Percentiles rank a stretch among this genome's conserved stretches.
These are phyloP conservation scores for Crithidia sp. DNA, from an alignment of 208 protist species.

Conservation along the genomic window DNA sequence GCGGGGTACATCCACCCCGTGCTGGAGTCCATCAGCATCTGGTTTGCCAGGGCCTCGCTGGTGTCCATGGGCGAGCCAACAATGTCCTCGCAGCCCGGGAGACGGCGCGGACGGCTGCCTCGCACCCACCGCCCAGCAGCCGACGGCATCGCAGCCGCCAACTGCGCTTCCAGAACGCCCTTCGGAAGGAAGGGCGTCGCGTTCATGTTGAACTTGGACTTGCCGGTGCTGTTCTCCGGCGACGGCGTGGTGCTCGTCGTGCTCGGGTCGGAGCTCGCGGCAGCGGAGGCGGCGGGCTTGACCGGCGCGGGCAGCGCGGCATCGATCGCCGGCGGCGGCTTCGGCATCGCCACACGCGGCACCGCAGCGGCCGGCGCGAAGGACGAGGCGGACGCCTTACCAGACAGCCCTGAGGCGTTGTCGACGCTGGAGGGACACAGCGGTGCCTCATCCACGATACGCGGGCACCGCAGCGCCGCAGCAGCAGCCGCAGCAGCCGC, in stretches of 20 bases:
- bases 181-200: slow-evolving; percentile 14
- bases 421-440: background rate
- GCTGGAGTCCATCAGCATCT: slow-evolving; percentile 26
- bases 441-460: slow-evolving; percentile 6
- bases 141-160: slow-evolving; percentile 1
- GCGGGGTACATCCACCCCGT: slow-evolving; percentile 15
- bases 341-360: slow-evolving; percentile 12
- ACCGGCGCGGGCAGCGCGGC: background rate
- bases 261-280: slow-evolving; percentile 1
- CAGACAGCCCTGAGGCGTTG: background rate
- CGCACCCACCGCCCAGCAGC: background rate
- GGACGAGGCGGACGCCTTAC: background rate
- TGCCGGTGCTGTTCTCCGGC: slow-evolving; percentile 22
- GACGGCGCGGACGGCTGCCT: background rate
- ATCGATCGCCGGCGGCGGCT: slow-evolving; percentile 29
- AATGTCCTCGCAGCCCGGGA: slow-evolving; percentile 2
- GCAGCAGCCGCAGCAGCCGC: background rate
- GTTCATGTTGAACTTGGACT: slow-evolving; percentile 27
- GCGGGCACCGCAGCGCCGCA: slow-evolving; percentile 15
- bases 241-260: slow-evolving; percentile 8
- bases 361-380: background rate
- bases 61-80: slow-evolving; percentile 5
- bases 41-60: slow-evolving; percentile 18
- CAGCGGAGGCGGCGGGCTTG: background rate
- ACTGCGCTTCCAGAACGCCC: slow-evolving; percentile 25